Base-by-base conservation (phyloP, 2,329 filamentous ascomycete genomes). In the Grosmannia huntii region DNA sequence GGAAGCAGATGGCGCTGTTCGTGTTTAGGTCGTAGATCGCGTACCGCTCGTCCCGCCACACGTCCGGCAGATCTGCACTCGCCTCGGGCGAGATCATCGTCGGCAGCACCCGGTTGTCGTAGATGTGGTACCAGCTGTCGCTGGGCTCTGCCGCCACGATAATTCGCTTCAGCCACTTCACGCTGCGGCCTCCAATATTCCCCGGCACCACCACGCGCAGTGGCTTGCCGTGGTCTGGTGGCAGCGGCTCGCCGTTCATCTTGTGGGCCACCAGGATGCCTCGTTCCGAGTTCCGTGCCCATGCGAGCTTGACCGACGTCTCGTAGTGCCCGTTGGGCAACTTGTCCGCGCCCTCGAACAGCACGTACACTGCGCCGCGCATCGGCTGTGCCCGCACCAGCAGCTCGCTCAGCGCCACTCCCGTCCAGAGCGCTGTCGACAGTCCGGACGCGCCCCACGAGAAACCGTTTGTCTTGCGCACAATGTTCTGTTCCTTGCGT, bases 121-220 rank as follows among this genome's bases (percentile, higher is more conserved):
- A 91, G 62, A 95, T 90, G 70, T 96, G 91, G 66, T 96, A 96
- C 89, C 90, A 95, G 67, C 95, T 96, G 62, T 92, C 86, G 67
- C 90, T 95, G 0, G 90, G 90, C 27, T 78, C 75, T 11, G 84
- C 80, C 0, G 90, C 92, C 55, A 96, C 70, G 50, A 90, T 86
- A 60, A 96, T 79, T 63, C 78, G 85, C 73, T 86, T 92, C 60
- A 96, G 69, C 91, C 91, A 96, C 71, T 96, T 96, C 36, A 96
- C 90, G 68, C 89, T 95, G 62, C 91, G 80, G 0, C 90, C 91
- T 38, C 91, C 91, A 61, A 96, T 96, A 69, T 95, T 90, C 0
- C 91, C 91, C 0, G 91, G 91, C 4, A 96, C 87, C 9, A 96
- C 84, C 7, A 86, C 84, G 61, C 91, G 79, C 49, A 96, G 72